Conservation (phyloP, 2,329 filamentous ascomycete genomes). For the Sporothrix pallida region DNA sequence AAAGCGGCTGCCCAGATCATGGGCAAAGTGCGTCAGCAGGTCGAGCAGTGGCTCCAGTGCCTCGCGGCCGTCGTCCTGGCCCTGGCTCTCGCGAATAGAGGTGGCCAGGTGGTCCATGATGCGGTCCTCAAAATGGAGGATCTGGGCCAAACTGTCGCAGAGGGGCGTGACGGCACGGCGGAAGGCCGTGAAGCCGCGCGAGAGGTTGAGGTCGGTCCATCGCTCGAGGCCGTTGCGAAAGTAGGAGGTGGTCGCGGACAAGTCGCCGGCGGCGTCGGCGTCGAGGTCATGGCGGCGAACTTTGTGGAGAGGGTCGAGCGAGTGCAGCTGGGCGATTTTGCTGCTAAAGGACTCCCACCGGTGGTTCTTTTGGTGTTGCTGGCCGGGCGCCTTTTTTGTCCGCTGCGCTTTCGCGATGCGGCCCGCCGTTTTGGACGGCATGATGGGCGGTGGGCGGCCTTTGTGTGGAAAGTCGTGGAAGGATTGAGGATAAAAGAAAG, state of each 20-base stretch:
- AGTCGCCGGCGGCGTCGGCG: slow-evolving; percentile 64
- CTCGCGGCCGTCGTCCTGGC: slow-evolving; percentile 65
- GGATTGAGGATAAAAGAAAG: neutral
- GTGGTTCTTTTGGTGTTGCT: slow-evolving; percentile 75
- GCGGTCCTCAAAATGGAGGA: slow-evolving; percentile 85
- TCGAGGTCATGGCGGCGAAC: slow-evolving; percentile 85
- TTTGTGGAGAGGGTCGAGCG: slow-evolving; percentile 87
- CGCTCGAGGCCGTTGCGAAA: slow-evolving; percentile 81
- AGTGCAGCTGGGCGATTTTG: slow-evolving; percentile 87
- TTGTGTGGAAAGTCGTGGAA: neutral
- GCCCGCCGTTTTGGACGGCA: slow-evolving; percentile 68
- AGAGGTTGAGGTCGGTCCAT: slow-evolving; percentile 92
- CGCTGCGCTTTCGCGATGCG: slow-evolving; percentile 73
- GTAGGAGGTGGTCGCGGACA: slow-evolving; percentile 80
- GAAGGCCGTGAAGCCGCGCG: slow-evolving; percentile 79
- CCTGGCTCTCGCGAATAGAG: slow-evolving; percentile 70
- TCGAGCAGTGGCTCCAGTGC: slow-evolving; percentile 85
- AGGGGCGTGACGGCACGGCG: slow-evolving; percentile 74
- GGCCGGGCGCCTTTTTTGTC: slow-evolving; percentile 61
- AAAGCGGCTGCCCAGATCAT: slow-evolving; percentile 85
- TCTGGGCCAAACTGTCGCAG: slow-evolving; percentile 88
- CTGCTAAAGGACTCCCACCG: slow-evolving; percentile 89
- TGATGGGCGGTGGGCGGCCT: slow-evolving; percentile 47
- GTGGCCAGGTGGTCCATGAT: slow-evolving; percentile 79
- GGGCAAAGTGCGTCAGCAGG: slow-evolving; percentile 91